Evolutionary conservation across 2,329 filamentous ascomycete species (phyloP), one percentile per base, ranked within the genome.

Genomic region (Rugonectria rugulosa): DNA sequence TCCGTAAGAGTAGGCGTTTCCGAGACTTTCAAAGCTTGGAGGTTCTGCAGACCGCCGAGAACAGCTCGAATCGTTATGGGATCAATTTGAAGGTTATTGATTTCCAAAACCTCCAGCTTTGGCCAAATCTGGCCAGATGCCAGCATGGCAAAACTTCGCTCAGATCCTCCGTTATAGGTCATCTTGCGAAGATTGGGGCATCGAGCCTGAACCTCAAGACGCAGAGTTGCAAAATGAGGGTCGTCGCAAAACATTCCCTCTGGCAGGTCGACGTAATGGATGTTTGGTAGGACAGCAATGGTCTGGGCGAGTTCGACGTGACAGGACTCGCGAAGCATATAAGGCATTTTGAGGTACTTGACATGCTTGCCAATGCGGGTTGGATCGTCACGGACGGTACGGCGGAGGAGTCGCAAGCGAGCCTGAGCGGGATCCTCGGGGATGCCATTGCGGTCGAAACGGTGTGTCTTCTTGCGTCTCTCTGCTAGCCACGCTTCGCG

Each of bases 321-420:
- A 71, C 85, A 90, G 2, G 90, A 90, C 77, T 97, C 92, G 54
- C 94, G 87, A 49, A 94, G 88, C 94, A 97, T 97, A 74, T 97
- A 97, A 6, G 94, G 92, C 56, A 92, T 87, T 78, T 97, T 96
- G 68, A 98, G 80, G 66, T 88, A 92, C 68, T 88, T 78, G 5
- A 97, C 91, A 36, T 86, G 79, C 51, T 83, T 79, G 27, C 88
- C 92, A 40, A 96, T 77, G 21, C 82, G 77, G 8, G 81, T 85
- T 19, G 86, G 84, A 59, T 92, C 88, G 44, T 94, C 90, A 60
- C 92, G 87, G 44, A 97, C 85, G 1, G 92, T 92, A 59, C 92
- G 86, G 70, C 89, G 90, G 41, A 98, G 83, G 52, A 97, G 82
- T 66, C 87, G 84, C 45, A 98, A 81, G 26, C 94, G 88, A 60